Base-by-base conservation (phyloP, 2,329 filamentous ascomycete genomes). In the Beauveria sp. region DNA sequence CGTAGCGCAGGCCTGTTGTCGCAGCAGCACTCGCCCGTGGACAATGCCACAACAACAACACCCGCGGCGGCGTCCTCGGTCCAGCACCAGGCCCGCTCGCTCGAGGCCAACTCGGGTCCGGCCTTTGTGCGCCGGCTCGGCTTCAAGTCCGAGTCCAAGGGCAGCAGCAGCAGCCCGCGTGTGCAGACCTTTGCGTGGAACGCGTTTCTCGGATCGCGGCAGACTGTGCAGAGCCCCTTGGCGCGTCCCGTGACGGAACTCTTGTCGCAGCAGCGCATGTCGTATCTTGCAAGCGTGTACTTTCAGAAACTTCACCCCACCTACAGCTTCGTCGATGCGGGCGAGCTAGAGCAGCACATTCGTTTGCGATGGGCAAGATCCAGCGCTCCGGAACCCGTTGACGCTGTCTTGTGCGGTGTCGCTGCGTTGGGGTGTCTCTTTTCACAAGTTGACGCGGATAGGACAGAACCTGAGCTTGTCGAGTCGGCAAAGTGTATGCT, bases 141-240 rank as follows among this genome's bases (percentile, higher is more conserved):
- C 0, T 72, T 83, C 49, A 75, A 77, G 49, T 73, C 84, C 22
- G 81, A 85, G 66, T 78, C 81, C 0, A 77, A 77, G 5, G 78
- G 78, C 65, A 80, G 79, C 1, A 12, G 30, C 30, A 34, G 30
- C 30, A 34, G 30, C 1, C 81, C 82, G 0, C 75, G 79, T 52
- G 72, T 84, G 60, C 79, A 82, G 65, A 75, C 81, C 0, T 85
- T 85, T 66, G 81, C 79, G 0, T 85, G 82, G 82, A 85, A 85
- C 60, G 67, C 69, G 10, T 70, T 70, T 52, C 66, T 72, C 4
- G 74, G 74, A 0, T 65, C 70, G 1, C 64, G 72, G 10, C 66
- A 65, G 12, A 57, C 65, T 6, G 62, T 56, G 0, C 60, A 68
- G 61, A 60, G 69, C 9, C 67, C 68, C 4, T 63, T 66, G 1